These are phyloP conservation scores for Picea sitchensis DNA, from an alignment of 75 land plant genomes.

Conservation along the genomic window DNA sequence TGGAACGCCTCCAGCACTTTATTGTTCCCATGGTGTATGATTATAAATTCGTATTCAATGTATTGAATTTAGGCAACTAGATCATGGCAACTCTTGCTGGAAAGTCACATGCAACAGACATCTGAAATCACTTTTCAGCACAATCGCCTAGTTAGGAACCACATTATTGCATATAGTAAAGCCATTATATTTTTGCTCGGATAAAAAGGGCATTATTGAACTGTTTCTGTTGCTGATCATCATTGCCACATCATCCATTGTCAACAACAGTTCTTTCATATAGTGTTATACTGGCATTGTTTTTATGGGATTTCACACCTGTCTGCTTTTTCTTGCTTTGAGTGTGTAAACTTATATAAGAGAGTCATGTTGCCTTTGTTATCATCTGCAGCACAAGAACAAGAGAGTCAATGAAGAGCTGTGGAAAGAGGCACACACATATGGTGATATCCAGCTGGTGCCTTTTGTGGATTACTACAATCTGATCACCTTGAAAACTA, in stretches of 20 bases:
- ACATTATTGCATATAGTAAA: not conserved
- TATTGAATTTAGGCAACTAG: not conserved
- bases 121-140: not conserved
- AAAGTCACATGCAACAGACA: not conserved
- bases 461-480: conserved; percentile 98
- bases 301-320: not conserved
- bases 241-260: not conserved
- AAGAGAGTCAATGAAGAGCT: conserved; percentile 91
- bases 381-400: conserved; percentile 71
- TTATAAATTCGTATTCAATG: not conserved
- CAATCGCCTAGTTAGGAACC: not conserved
- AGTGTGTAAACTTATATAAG: not conserved
- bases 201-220: not conserved
- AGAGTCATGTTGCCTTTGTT: conserved; percentile 8
- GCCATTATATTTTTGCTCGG: too few species aligned
- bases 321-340: not conserved
- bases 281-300: not conserved
- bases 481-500: conserved; percentile 83
- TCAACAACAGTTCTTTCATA: not conserved
- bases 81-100: not conserved
- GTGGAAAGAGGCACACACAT: conserved; percentile 82
- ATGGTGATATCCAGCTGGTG: conserved; percentile 92
- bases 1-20: too few species aligned
- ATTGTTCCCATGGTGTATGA: too few species aligned
- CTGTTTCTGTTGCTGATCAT: too few species aligned